Conservation (phyloP, 345 rosid species). For the Brassica incana region DNA sequence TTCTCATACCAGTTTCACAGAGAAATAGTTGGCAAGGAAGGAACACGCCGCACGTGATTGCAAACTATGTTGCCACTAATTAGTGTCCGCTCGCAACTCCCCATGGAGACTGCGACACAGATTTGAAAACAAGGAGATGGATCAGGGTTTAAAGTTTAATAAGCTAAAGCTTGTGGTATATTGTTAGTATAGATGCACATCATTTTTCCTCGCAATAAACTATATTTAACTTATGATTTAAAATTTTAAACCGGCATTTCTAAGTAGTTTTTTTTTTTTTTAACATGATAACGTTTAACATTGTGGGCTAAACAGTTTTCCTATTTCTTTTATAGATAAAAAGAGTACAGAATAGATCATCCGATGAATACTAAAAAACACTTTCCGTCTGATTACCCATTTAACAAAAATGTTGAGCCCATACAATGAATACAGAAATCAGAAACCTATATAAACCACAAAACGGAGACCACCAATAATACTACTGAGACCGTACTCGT, state of each 20-base stretch:
- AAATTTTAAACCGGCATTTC: neutral
- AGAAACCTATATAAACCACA: conserved; percentile 26
- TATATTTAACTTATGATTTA: neutral
- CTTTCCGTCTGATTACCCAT: conserved; percentile 10
- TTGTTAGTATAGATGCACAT: neutral
- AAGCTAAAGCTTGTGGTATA: no score
- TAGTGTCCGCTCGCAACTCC: no score
- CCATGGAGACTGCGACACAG: no score
- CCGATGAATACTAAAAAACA: neutral
- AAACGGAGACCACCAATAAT: conserved; percentile 21
- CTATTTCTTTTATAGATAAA: neutral
- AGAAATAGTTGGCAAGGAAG: no score
- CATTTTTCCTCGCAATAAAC: neutral
- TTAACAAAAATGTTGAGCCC: conserved; percentile 28
- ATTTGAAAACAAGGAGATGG: no score
- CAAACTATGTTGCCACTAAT: no score
- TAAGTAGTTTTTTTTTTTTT: neutral
- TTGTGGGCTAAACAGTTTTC: neutral
- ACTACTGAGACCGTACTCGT: neutral
- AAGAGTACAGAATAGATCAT: neutral
- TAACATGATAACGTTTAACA: neutral
- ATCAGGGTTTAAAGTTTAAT: no score
- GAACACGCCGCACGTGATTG: no score
- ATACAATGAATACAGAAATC: conserved; percentile 2
- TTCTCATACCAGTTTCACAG: no score